A percentile compares a stretch with the other conserved stretches of the same genome.
Evolutionary conservation across 805 yeast species (phyloP).

Genomic region (Lachancea meyersii): DNA sequence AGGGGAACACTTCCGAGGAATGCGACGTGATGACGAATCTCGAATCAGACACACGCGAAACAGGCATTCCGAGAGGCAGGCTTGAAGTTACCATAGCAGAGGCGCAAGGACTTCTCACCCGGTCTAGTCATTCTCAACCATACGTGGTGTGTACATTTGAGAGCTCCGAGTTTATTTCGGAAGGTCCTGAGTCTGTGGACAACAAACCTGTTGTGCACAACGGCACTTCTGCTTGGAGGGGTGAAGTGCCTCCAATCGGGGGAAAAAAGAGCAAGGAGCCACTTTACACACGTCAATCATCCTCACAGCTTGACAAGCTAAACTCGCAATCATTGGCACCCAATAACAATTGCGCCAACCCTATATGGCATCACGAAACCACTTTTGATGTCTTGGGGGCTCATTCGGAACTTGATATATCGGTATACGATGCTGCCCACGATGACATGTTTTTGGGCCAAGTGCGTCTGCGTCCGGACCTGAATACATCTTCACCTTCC

Average conservation of each 20-base stretch:
- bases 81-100: slow-evolving; percentile 74
- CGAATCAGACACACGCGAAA: slow-evolving; percentile 3
- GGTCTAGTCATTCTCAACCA: slow-evolving; percentile 56
- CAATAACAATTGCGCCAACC: slow-evolving; percentile 38
- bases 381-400: slow-evolving; percentile 86
- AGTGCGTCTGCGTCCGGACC: slow-evolving; percentile 63
- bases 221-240: slow-evolving; percentile 10
- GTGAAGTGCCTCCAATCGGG: slow-evolving; percentile 21
- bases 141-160: slow-evolving; percentile 90
- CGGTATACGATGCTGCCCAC: slow-evolving; percentile 80
- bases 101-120: slow-evolving; percentile 62
- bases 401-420: slow-evolving; percentile 75
- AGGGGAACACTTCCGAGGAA: background rate
- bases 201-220: slow-evolving; percentile 30
- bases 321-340: slow-evolving; percentile 12
- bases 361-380: slow-evolving; percentile 90
- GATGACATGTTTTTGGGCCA: slow-evolving; percentile 87
- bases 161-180: slow-evolving; percentile 82
- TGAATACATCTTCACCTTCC: slow-evolving; percentile 23
- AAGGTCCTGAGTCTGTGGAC: slow-evolving; percentile 52
- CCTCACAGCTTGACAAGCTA: slow-evolving; percentile 37
- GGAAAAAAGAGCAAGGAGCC: slow-evolving; percentile 33
- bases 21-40: slow-evolving; percentile 2
- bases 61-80: slow-evolving; percentile 64
- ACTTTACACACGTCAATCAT: slow-evolving; percentile 40